These are phyloP conservation scores for Talaromyces funiculosus DNA, from an alignment of 2,329 filamentous ascomycete species.

Conservation along the genomic window DNA sequence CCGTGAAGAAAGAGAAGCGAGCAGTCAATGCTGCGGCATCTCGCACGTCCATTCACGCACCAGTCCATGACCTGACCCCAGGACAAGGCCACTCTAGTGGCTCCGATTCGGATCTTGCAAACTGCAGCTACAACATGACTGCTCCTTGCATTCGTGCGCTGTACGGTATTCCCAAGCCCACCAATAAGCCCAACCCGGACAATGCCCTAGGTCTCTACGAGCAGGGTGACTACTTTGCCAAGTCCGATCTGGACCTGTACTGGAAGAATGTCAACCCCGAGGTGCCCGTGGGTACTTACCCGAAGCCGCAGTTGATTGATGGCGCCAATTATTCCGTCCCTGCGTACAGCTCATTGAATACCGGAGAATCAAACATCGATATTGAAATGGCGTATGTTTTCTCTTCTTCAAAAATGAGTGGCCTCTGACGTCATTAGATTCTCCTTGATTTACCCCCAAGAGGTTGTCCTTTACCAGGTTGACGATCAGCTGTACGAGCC, in stretches of 20 bases:
- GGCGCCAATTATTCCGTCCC: slow-evolving; percentile 38
- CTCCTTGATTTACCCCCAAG: slow-evolving; percentile 49
- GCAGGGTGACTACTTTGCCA: slow-evolving; percentile 14
- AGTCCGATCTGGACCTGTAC: slow-evolving; percentile 13
- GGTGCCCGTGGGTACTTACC: slow-evolving; percentile 13
- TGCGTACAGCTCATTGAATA: slow-evolving; percentile 27
- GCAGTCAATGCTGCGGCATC: slow-evolving; percentile 3
- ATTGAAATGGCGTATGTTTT: slow-evolving; percentile 44
- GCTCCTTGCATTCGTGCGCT: slow-evolving; percentile 11
- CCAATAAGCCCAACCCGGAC: neutral
- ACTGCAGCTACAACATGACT: slow-evolving; percentile 14
- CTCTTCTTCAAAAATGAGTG: neutral
- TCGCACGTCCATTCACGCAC: neutral
- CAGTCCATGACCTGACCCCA: neutral
- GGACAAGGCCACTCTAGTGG: neutral
- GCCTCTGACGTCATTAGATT: slow-evolving; percentile 26
- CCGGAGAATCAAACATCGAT: slow-evolving; percentile 51
- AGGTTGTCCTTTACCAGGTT: slow-evolving; percentile 47
- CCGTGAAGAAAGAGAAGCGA: neutral
- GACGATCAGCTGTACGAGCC: slow-evolving; percentile 44
- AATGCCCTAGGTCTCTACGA: slow-evolving; percentile 14
- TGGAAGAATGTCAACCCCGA: slow-evolving; percentile 12
- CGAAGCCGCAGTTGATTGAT: slow-evolving; percentile 15
- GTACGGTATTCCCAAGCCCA: slow-evolving; percentile 8
- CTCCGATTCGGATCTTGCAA: neutral